phyloP scores from a whole-genome alignment of 768 basidiomycete species.

The Termitomyces sp. region DNA sequence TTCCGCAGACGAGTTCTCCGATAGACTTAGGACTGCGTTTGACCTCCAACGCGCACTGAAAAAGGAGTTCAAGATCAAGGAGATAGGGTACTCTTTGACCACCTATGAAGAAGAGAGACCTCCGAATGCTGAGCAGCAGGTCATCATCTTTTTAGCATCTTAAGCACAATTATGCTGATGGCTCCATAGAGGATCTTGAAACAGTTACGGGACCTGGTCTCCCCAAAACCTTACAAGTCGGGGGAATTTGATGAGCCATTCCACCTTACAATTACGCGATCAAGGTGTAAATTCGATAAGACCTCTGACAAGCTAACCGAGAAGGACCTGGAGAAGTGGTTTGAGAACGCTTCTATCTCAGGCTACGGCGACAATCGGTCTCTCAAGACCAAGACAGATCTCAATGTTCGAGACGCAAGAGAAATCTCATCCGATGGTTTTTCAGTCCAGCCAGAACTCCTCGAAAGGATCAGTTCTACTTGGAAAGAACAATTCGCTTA shows the following conservation, averaged over 20 bases:
- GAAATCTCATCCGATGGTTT: conserved; percentile 3
- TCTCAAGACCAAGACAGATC: neutral
- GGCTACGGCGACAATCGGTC: conserved; percentile 2
- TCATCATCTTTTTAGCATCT: neutral
- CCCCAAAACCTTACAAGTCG: neutral
- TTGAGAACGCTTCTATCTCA: neutral
- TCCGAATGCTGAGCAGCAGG: neutral
- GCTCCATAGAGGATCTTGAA: neutral
- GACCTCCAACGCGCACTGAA: neutral
- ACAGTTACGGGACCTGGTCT: neutral
- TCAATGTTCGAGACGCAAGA: neutral
- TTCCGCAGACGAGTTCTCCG: neutral
- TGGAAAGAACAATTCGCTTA: conserved; percentile 12
- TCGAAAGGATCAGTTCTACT: neutral
- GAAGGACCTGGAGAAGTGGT: neutral
- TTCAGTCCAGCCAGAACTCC: neutral
- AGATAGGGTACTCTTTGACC: neutral
- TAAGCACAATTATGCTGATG: neutral
- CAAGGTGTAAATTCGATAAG: conserved; percentile 9
- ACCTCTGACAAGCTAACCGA: conserved; percentile 8
- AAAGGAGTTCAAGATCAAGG: neutral
- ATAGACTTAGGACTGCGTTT: neutral
- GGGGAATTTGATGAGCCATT: neutral
- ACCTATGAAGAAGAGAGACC: neutral
- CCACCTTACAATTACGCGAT: conserved; percentile 11